A percentile compares a stretch with the other conserved stretches of the same genome.
These are phyloP conservation scores for Pochonia chlamydosporia DNA, from an alignment of 2,329 filamentous ascomycete genomes.

Conservation along the genomic window DNA sequence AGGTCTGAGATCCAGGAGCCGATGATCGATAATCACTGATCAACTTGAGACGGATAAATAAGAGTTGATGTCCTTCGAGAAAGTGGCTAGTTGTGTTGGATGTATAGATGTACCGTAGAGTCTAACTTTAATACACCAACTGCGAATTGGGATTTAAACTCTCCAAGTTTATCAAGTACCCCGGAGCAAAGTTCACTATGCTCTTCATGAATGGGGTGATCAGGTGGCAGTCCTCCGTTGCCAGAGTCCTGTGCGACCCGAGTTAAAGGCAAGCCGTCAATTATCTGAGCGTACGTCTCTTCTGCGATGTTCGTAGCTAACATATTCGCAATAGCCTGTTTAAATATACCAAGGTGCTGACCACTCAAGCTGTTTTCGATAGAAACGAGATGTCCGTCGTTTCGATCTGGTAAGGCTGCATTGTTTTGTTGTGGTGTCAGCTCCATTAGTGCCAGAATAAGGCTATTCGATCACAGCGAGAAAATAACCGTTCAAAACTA, in stretches of 20 bases:
- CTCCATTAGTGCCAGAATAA: too few relatives aligned
- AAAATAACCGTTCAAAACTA: too few relatives aligned
- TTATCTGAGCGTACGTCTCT: slow-evolving; percentile 15
- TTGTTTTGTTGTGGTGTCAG: too few relatives aligned
- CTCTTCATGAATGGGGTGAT: slow-evolving; percentile 13
- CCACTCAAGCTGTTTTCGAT: too few relatives aligned
- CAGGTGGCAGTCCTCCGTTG: background rate
- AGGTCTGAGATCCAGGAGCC: slow-evolving; percentile 16
- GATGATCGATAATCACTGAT: slow-evolving; percentile 18
- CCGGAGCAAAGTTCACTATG: slow-evolving; percentile 16
- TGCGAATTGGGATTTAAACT: slow-evolving; percentile 14
- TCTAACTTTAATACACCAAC: slow-evolving; percentile 6
- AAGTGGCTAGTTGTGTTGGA: background rate
- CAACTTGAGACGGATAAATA: too few relatives aligned
- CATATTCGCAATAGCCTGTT: slow-evolving; percentile 10
- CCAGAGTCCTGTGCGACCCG: slow-evolving; percentile 2
- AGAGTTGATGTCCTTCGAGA: too few relatives aligned
- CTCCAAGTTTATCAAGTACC: slow-evolving; percentile 9
- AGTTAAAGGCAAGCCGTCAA: slow-evolving; percentile 17
- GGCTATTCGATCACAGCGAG: too few relatives aligned
- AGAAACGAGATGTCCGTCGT: too few relatives aligned
- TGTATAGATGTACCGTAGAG: slow-evolving; percentile 8
- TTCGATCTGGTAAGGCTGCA: too few relatives aligned
- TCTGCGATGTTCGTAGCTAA: slow-evolving; percentile 11
- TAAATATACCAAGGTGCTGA: slow-evolving; percentile 4